Conservation (phyloP, 495 filamentous ascomycete species). For the Letharia lupina region DNA sequence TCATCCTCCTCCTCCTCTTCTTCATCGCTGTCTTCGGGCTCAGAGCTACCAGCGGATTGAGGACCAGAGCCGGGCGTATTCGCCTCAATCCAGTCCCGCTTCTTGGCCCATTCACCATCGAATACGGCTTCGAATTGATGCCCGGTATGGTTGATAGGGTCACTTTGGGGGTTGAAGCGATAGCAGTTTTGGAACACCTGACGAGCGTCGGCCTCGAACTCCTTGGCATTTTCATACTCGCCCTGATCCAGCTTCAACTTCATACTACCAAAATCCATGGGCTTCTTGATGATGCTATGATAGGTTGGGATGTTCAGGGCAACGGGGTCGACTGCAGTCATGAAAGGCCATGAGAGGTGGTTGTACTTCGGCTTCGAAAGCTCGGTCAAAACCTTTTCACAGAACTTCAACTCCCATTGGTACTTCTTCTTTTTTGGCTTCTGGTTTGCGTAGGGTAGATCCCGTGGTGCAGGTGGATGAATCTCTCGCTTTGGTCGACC, state of each 20-base stretch:
- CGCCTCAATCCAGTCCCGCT: slow-evolving; percentile 65
- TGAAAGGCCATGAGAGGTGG: slow-evolving; percentile 58
- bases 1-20: slow-evolving; percentile 59
- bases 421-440: slow-evolving; percentile 91
- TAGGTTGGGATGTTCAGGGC: slow-evolving; percentile 91
- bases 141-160: slow-evolving; percentile 62
- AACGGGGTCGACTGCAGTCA: slow-evolving; percentile 81
- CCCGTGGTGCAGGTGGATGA: slow-evolving; percentile 77
- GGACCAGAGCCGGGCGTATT: slow-evolving; percentile 54
- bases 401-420: slow-evolving; percentile 81
- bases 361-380: slow-evolving; percentile 65
- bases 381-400: slow-evolving; percentile 71
- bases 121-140: slow-evolving; percentile 64
- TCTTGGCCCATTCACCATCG: slow-evolving; percentile 61
- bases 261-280: slow-evolving; percentile 86
- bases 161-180: slow-evolving; percentile 79
- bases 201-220: slow-evolving; percentile 74
- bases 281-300: slow-evolving; percentile 86
- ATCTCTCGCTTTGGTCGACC: slow-evolving; percentile 89
- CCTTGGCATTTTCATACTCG: slow-evolving; percentile 74
- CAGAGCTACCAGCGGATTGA: slow-evolving; percentile 45
- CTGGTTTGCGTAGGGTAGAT: slow-evolving; percentile 71
- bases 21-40: slow-evolving; percentile 57
- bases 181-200: slow-evolving; percentile 85
- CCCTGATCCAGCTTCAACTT: slow-evolving; percentile 64